phyloP scores from a whole-genome alignment of 1,284 basidiomycete species.

The Trametes polyzona region DNA sequence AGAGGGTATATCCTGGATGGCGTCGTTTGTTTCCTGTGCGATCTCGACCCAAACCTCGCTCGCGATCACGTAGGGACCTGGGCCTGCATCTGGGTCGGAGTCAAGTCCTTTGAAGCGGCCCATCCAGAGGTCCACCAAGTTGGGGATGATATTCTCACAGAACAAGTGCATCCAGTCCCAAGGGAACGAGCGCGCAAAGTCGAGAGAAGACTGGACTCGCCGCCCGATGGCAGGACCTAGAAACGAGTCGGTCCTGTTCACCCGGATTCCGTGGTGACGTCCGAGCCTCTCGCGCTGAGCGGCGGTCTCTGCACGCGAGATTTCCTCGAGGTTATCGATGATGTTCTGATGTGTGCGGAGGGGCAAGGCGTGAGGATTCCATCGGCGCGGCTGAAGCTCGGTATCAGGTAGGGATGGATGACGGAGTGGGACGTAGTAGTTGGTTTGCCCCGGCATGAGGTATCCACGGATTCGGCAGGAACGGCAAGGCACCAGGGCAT shows the following conservation, averaged over 20 bases:
- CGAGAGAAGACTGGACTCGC: slow-evolving; percentile 31
- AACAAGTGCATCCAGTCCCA: slow-evolving; percentile 54
- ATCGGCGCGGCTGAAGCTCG: too few species aligned
- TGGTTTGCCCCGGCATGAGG: slow-evolving; percentile 22
- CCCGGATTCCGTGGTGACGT: slow-evolving; percentile 40
- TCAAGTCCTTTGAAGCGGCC: slow-evolving; percentile 42
- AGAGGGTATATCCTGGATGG: slow-evolving; percentile 41
- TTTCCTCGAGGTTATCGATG: slow-evolving; percentile 35
- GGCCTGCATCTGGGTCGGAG: slow-evolving; percentile 23
- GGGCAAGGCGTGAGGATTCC: slow-evolving; percentile 42
- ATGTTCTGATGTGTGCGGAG: slow-evolving; percentile 40
- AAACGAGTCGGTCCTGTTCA: slow-evolving; percentile 40
- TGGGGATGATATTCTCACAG: slow-evolving; percentile 44
- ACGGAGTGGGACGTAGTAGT: slow-evolving; percentile 42
- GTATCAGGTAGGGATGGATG: slow-evolving; percentile 3
- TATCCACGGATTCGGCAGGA: slow-evolving; percentile 47
- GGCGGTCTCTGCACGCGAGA: slow-evolving; percentile 32
- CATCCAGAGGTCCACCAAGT: slow-evolving; percentile 45
- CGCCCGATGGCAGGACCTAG: slow-evolving; percentile 32
- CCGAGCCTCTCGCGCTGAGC: slow-evolving; percentile 32
- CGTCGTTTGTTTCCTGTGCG: slow-evolving; percentile 36
- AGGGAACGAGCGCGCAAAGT: slow-evolving; percentile 45
- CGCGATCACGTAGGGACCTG: slow-evolving; percentile 34
- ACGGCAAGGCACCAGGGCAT: slow-evolving; percentile 44
- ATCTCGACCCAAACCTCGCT: slow-evolving; percentile 42